Evolutionary conservation across 2,329 filamentous ascomycete species (phyloP).

Genomic region (Epichloe sylvatica): DNA sequence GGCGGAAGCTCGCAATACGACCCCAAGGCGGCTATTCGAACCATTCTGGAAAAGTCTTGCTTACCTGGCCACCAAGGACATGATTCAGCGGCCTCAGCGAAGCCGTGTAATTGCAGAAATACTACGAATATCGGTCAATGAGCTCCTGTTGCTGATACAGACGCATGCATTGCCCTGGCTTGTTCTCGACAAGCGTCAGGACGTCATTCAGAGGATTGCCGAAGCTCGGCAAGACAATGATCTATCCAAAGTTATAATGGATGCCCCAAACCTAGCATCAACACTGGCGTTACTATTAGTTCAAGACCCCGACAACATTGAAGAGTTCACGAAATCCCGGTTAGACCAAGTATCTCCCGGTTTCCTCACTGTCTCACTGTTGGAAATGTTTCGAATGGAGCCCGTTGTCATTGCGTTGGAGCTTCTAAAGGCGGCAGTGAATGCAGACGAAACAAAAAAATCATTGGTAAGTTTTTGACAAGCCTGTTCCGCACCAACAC

Average conservation of each 20-base stretch:
- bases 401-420: slow-evolving; percentile 65
- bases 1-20: slow-evolving; percentile 48
- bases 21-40: slow-evolving; percentile 56
- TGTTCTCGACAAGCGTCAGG: slow-evolving; percentile 61
- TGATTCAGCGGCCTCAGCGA: slow-evolving; percentile 68
- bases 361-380: slow-evolving; percentile 53
- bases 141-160: slow-evolving; percentile 65
- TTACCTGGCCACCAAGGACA: slow-evolving; percentile 67
- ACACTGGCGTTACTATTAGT: slow-evolving; percentile 46
- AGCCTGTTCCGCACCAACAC: neutral
- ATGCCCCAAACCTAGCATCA: slow-evolving; percentile 40
- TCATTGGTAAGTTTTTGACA: slow-evolving; percentile 36
- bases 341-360: slow-evolving; percentile 55
- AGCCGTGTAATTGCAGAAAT: slow-evolving; percentile 69
- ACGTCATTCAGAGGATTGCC: slow-evolving; percentile 70
- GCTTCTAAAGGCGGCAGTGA: slow-evolving; percentile 65
- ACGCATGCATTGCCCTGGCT: slow-evolving; percentile 74
- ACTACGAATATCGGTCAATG: slow-evolving; percentile 58
- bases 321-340: slow-evolving; percentile 53
- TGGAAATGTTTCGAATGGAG: slow-evolving; percentile 58
- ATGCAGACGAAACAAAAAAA: slow-evolving; percentile 45
- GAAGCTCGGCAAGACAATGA: slow-evolving; percentile 60
- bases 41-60: slow-evolving; percentile 85
- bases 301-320: slow-evolving; percentile 42
- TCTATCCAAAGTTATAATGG: slow-evolving; percentile 39